phyloP scores from a whole-genome alignment of 331 rosid genomes.

The Prunus yedoensis region DNA sequence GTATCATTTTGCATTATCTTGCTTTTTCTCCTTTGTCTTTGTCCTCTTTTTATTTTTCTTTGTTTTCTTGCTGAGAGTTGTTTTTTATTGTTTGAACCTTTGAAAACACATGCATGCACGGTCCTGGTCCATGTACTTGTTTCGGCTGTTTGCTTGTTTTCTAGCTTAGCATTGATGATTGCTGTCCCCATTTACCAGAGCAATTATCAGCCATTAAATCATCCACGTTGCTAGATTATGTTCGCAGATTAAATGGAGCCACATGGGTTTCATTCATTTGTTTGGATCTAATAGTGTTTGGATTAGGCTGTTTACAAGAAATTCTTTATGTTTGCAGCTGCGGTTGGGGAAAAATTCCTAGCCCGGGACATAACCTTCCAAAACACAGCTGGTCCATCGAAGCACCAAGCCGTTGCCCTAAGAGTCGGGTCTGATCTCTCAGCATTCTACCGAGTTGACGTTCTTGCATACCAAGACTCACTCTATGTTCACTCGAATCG shows the following conservation, averaged over 20 bases:
- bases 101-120: too few relatives aligned
- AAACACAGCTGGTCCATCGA: conserved; percentile 81
- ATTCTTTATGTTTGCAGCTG: conserved; percentile 47
- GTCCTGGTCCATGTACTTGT: not conserved
- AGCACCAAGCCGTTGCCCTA: conserved; percentile 91
- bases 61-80: too few relatives aligned
- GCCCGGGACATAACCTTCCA: conserved; percentile 70
- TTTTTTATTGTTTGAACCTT: not conserved
- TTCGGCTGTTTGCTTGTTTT: not conserved
- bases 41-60: too few relatives aligned
- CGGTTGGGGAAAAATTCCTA: conserved; percentile 59
- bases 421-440: conserved; percentile 79
- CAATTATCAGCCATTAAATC: not conserved
- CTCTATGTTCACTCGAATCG: conserved; percentile 87
- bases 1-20: not conserved
- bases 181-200: not conserved
- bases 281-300: too few relatives aligned
- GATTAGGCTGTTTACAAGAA: not conserved
- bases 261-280: too few relatives aligned
- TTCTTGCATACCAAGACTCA: conserved; percentile 78
- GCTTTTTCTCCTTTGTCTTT: not conserved
- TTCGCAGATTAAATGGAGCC: not conserved
- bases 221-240: not conserved
- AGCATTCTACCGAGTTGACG: conserved; percentile 60
- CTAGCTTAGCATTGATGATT: not conserved